Percentiles rank a stretch among this genome's conserved stretches.
Evolutionary conservation across 306 rosid genomes (phyloP).

Genomic region (Luffa acutangula): DNA sequence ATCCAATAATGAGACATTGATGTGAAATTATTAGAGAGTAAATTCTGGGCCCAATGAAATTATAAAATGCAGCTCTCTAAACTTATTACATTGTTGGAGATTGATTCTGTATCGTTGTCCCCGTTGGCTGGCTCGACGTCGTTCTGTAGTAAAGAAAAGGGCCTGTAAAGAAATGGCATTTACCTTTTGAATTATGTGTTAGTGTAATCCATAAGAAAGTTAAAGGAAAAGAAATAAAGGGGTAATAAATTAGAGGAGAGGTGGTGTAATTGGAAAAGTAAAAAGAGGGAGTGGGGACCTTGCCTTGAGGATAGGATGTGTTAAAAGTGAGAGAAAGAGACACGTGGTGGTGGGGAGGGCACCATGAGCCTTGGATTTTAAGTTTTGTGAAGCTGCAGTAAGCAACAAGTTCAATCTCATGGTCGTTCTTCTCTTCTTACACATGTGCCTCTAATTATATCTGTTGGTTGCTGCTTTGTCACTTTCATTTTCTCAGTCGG

Average conservation of each 20-base stretch:
- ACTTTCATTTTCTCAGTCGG: conserved; percentile 21
- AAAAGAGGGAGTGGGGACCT: not conserved
- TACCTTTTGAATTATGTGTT: not conserved
- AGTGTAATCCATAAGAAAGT: conserved; percentile 4
- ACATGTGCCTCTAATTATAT: conserved; percentile 54
- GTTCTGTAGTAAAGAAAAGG: not conserved
- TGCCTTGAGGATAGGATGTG: not conserved
- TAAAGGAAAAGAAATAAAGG: not conserved
- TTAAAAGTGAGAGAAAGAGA: conserved; percentile 8
- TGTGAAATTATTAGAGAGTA: not conserved
- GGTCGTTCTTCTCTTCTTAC: conserved; percentile 8
- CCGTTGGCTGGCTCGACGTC: not conserved
- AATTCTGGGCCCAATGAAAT: not conserved
- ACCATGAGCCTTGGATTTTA: conserved; percentile 43
- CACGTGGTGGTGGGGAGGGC: conserved; percentile 27
- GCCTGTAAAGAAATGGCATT: not conserved
- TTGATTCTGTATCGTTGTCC: not conserved
- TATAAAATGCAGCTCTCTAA: not conserved
- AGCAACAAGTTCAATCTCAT: conserved; percentile 11
- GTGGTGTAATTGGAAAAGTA: not conserved
- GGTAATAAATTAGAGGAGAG: not conserved
- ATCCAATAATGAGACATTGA: not conserved
- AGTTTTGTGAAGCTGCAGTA: conserved; percentile 13
- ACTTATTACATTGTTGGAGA: not conserved
- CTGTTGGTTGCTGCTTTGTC: conserved; percentile 40